Evolutionary conservation across 1,139 yeast species (phyloP).

Genomic region (Yueomyces sp.): DNA sequence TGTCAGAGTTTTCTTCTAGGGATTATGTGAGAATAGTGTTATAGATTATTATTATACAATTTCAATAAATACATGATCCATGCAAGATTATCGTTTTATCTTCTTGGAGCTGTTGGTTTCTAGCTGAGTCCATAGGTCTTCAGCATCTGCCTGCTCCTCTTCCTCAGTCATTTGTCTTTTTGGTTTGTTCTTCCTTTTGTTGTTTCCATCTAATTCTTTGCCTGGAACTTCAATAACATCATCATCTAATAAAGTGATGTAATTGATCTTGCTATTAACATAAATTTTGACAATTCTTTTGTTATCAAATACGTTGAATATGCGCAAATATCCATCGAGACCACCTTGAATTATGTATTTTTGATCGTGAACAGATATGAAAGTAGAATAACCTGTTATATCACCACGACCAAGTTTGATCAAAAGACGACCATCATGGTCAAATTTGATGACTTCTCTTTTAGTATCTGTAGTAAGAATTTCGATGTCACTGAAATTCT

Average conservation of each 20-base stretch:
- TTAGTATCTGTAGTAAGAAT: conserved; percentile 19
- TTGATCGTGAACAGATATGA: conserved; percentile 17
- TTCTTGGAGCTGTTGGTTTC: conserved; percentile 4
- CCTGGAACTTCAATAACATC: conserved; percentile 13
- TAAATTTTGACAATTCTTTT: conserved; percentile 59
- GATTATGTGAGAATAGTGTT: too few relatives aligned
- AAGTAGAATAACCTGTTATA: conserved; percentile 32
- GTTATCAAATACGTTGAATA: conserved; percentile 49
- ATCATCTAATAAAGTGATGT: conserved; percentile 35
- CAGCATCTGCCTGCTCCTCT: conserved; percentile 8
- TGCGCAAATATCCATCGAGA: conserved; percentile 73
- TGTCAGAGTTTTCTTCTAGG: too few relatives aligned
- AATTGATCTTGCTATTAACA: conserved; percentile 60
- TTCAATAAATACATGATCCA: too few relatives aligned
- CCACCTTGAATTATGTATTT: conserved; percentile 53
- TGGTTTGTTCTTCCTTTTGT: conserved; percentile 9
- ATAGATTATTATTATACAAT: too few relatives aligned
- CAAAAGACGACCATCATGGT: conserved; percentile 30
- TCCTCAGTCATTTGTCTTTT: conserved; percentile 3
- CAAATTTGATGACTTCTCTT: conserved; percentile 36
- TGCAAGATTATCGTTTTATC: not conserved
- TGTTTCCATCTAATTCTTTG: conserved; percentile 5
- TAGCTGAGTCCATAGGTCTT: conserved; percentile 12
- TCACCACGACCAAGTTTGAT: conserved; percentile 33
- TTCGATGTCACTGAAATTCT: conserved; percentile 8